A percentile compares a stretch with the other conserved stretches of the same genome.
Conservation (phyloP, 1,284 basidiomycete species). For the Pyrrhoderma lamaoense region DNA sequence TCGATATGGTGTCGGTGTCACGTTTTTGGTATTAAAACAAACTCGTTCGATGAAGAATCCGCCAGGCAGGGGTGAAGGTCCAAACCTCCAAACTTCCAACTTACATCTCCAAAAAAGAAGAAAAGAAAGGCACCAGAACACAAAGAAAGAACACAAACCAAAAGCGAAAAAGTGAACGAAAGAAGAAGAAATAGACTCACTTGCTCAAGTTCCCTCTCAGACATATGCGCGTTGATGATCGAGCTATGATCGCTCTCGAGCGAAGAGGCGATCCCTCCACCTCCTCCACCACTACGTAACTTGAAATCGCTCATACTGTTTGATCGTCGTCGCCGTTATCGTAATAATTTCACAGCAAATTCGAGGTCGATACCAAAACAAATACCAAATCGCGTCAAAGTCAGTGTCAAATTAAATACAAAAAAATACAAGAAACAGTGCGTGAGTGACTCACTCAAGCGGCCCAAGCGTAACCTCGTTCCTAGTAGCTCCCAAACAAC, state of each 20-base stretch:
- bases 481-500: not conserved
- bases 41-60: no score
- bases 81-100: no score
- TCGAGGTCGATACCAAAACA: no score
- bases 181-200: slow-evolving; percentile 23
- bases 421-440: not conserved
- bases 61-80: no score
- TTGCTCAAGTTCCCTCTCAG: slow-evolving; percentile 38
- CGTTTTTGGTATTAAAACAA: no score
- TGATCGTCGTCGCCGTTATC: not conserved
- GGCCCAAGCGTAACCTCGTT: not conserved
- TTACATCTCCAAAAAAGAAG: no score
- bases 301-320: slow-evolving; percentile 43
- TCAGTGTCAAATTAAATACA: no score
- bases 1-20: no score
- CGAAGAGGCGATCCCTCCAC: slow-evolving; percentile 44
- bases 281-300: no score
- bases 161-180: slow-evolving; percentile 23
- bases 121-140: not conserved
- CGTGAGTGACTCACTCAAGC: slow-evolving; percentile 18
- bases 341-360: not conserved
- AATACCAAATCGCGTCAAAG: not conserved
- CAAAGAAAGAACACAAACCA: slow-evolving; percentile 6
- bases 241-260: slow-evolving; percentile 55
- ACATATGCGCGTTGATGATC: slow-evolving; percentile 56